Evolutionary conservation across 2,329 filamentous ascomycete species (phyloP), one percentile per base, ranked within the genome.

Genomic region (Diaporthe amygdali): DNA sequence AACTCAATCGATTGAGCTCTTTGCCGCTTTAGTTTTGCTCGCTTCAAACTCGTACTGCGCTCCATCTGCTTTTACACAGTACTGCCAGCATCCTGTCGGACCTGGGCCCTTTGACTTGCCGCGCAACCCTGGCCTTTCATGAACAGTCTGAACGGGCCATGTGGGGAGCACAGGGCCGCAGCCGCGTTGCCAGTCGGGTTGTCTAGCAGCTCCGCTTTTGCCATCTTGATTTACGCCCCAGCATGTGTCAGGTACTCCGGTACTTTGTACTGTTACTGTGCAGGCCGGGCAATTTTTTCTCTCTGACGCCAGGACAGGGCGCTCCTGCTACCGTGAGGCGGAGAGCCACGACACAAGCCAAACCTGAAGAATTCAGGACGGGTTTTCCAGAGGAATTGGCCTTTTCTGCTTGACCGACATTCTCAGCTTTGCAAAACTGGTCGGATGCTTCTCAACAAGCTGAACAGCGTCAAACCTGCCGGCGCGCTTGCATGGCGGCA

Each of bases 11-110:
- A 20, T 22, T 34, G 27, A 56, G 63, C 44, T 61, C n/a, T 32
- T 55, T 66, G 68, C 63, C 49, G 61, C 59, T 41, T 68, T 68
- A 27, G 64, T 68, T 68, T 61, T 55, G 37, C 52, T n/a, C 41
- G 37, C 66, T 44, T 32, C 46, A 22, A 61, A 7, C 34, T 47
- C 41, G 44, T 41, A 32, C 8, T 20, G 30, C 17, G 27, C 9
- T 49, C 5, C n/a, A 63, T 27, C 4, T 22, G 12, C 27, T 17
- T 46, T 34, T 32, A 10, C n/a, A n/a, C n/a, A n/a, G n/a, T n/a
- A 27, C 27, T 22, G 25, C 39, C 27, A n/a, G 39, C 32, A 32
- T 32, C 47, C 41, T 41, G 15, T 59, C 4, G 39, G 39, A 22
- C 25, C 56, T 34, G 34, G 25, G 41, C 25, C 56, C 41, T 63